phyloP scores from a whole-genome alignment of 768 basidiomycete species.

The Austroboletus eburneus region DNA sequence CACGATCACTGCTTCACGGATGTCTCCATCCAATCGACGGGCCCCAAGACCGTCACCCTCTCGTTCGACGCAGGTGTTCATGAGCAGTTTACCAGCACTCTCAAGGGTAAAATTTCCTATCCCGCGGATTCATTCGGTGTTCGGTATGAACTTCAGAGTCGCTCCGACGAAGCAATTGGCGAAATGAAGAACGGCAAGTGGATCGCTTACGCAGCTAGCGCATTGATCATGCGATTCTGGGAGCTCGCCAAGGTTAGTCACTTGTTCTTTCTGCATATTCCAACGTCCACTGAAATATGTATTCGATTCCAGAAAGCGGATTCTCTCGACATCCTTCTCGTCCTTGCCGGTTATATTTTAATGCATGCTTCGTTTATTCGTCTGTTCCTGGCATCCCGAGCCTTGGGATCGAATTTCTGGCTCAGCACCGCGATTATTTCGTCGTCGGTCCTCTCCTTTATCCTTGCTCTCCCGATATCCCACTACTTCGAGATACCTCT shows the following conservation, averaged over 20 bases:
- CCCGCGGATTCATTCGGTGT: slow-evolving; percentile 38
- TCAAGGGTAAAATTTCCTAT: slow-evolving; percentile 29
- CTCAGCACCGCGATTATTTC: slow-evolving; percentile 69
- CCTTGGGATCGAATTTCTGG: slow-evolving; percentile 76
- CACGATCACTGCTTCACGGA: slow-evolving; percentile 39
- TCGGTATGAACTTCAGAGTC: slow-evolving; percentile 48
- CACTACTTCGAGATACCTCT: slow-evolving; percentile 80
- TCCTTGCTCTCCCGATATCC: slow-evolving; percentile 75
- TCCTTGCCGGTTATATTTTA: slow-evolving; percentile 87
- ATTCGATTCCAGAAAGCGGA: slow-evolving; percentile 69
- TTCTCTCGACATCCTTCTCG: slow-evolving; percentile 91
- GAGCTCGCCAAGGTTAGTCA: slow-evolving; percentile 72
- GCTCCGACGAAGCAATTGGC: slow-evolving; percentile 48
- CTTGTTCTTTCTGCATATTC: slow-evolving; percentile 22
- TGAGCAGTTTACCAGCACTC: slow-evolving; percentile 46
- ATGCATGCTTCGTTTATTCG: slow-evolving; percentile 97
- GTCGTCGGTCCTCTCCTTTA: slow-evolving; percentile 76
- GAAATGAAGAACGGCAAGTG: slow-evolving; percentile 82
- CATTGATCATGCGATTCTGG: slow-evolving; percentile 79
- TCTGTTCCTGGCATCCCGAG: slow-evolving; percentile 82
- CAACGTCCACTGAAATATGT: slow-evolving; percentile 9
- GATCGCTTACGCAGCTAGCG: slow-evolving; percentile 82
- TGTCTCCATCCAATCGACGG: slow-evolving; percentile 31
- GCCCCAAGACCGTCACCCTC: slow-evolving; percentile 44
- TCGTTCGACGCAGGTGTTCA: slow-evolving; percentile 47